These are phyloP conservation scores for Tricholoma matsutake DNA, from an alignment of 768 basidiomycete species.

Conservation along the genomic window DNA sequence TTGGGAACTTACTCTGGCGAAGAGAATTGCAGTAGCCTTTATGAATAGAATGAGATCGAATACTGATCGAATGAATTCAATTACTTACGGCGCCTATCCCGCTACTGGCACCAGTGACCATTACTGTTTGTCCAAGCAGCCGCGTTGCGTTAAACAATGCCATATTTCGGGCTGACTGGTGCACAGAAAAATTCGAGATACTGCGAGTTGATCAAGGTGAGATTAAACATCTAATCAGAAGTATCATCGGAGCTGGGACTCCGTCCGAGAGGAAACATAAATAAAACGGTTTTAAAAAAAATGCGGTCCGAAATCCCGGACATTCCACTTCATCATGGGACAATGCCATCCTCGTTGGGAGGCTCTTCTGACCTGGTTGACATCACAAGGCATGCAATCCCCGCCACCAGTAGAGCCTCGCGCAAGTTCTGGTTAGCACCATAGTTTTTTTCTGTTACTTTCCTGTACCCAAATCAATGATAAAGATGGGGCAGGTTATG, in stretches of 20 bases:
- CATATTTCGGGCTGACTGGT: slow-evolving; percentile 36
- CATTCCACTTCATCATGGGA: not conserved
- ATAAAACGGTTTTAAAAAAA: too few species aligned
- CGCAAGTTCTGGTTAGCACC: slow-evolving; percentile 43
- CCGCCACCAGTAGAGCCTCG: slow-evolving; percentile 48
- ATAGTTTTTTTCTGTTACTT: slow-evolving; percentile 5
- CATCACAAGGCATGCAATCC: slow-evolving; percentile 44
- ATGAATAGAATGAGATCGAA: not conserved
- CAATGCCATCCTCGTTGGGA: slow-evolving; percentile 41
- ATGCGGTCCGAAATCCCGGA: too few species aligned
- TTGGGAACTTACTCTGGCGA: slow-evolving; percentile 65
- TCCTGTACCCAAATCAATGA: not conserved
- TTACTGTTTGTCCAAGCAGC: slow-evolving; percentile 79
- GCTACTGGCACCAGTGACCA: slow-evolving; percentile 86
- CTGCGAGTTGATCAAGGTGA: not conserved
- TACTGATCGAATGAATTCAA: slow-evolving; percentile 4
- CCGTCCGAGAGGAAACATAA: not conserved
- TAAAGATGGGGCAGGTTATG: slow-evolving; percentile 49
- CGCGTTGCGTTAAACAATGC: slow-evolving; percentile 80
- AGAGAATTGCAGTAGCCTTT: slow-evolving; percentile 84
- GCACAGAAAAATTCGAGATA: not conserved
- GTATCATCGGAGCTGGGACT: not conserved
- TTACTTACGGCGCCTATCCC: slow-evolving; percentile 82
- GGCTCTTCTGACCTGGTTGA: slow-evolving; percentile 51
- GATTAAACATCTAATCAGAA: not conserved